These are phyloP conservation scores for Amborella trichopoda DNA, from an alignment of 164 flowering plant genomes.

Conservation along the genomic window DNA sequence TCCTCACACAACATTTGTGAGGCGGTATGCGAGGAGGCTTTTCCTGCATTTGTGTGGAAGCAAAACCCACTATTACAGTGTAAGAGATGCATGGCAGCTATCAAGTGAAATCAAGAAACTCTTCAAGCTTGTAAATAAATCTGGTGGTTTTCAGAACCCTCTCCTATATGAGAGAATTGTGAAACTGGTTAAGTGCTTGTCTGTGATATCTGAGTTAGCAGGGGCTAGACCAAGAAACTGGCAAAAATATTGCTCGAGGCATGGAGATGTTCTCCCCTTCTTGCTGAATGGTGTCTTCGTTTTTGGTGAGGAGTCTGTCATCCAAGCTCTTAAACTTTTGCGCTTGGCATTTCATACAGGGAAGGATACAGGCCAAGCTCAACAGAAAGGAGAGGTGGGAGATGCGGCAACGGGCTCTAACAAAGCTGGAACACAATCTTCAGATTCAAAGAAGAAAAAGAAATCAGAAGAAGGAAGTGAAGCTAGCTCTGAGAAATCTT, in stretches of 20 bases:
- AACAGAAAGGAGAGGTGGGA: slow-evolving; percentile 59
- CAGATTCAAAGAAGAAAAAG: slow-evolving; percentile 82
- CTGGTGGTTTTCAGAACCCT: slow-evolving; percentile 78
- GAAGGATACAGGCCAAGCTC: slow-evolving; percentile 41
- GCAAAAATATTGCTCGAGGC: slow-evolving; percentile 92
- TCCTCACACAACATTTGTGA: slow-evolving; percentile 68
- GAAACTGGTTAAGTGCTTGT: slow-evolving; percentile 80
- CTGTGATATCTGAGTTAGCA: slow-evolving; percentile 88
- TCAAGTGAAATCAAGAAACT: slow-evolving; percentile 89
- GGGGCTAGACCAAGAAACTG: slow-evolving; percentile 92
- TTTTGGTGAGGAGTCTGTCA: slow-evolving; percentile 84
- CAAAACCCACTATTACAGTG: slow-evolving; percentile 89
- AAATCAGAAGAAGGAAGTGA: slow-evolving; percentile 82
- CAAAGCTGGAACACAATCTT: slow-evolving; percentile 41
- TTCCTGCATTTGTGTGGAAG: slow-evolving; percentile 96
- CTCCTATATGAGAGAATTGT: slow-evolving; percentile 87
- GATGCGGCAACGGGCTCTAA: slow-evolving; percentile 50
- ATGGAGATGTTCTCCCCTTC: slow-evolving; percentile 71
- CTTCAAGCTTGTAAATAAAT: slow-evolving; percentile 62
- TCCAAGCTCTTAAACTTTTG: slow-evolving; percentile 75
- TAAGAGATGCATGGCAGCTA: slow-evolving; percentile 93
- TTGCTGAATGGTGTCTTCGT: slow-evolving; percentile 66
- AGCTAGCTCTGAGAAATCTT: slow-evolving; percentile 63
- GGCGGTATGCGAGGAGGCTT: slow-evolving; percentile 95
- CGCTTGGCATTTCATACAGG: slow-evolving; percentile 82